Evolutionary conservation across 2,329 filamentous ascomycete species (phyloP).

Genomic region (Ophiosphaerella korrae): DNA sequence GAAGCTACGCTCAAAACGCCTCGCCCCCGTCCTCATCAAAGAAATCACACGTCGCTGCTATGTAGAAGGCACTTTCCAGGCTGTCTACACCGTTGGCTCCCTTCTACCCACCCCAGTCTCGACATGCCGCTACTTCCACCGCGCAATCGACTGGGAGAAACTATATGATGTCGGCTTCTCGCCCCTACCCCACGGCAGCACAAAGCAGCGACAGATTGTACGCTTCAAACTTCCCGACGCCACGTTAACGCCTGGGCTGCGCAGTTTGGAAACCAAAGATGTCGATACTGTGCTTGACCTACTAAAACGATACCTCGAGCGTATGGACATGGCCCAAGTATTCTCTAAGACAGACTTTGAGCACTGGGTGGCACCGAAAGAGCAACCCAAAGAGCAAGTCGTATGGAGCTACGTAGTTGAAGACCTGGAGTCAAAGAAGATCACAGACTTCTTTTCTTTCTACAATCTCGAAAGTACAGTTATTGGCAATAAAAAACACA

Average conservation of each 20-base stretch:
- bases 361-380: conserved; percentile 83
- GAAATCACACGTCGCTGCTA: conserved; percentile 95
- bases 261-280: conserved; percentile 80
- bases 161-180: conserved; percentile 94
- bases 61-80: conserved; percentile 84
- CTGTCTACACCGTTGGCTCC: conserved; percentile 91
- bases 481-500: conserved; percentile 79
- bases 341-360: conserved; percentile 80
- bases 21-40: conserved; percentile 94
- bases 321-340: conserved; percentile 82
- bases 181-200: conserved; percentile 80
- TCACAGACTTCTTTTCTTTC: conserved; percentile 97
- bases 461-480: conserved; percentile 94
- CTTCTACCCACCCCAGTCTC: conserved; percentile 90
- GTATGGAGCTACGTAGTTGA: conserved; percentile 93
- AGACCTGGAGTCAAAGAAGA: conserved; percentile 70
- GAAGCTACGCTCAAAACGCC: conserved; percentile 90
- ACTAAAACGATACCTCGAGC: conserved; percentile 75
- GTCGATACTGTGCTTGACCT: conserved; percentile 75
- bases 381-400: conserved; percentile 66
- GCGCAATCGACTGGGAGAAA: conserved; percentile 93
- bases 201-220: conserved; percentile 80
- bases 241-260: conserved; percentile 75
- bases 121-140: conserved; percentile 94
- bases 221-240: conserved; percentile 82